Base-by-base conservation (phyloP, 495 filamentous ascomycete species). In the Neurospora sp. region DNA sequence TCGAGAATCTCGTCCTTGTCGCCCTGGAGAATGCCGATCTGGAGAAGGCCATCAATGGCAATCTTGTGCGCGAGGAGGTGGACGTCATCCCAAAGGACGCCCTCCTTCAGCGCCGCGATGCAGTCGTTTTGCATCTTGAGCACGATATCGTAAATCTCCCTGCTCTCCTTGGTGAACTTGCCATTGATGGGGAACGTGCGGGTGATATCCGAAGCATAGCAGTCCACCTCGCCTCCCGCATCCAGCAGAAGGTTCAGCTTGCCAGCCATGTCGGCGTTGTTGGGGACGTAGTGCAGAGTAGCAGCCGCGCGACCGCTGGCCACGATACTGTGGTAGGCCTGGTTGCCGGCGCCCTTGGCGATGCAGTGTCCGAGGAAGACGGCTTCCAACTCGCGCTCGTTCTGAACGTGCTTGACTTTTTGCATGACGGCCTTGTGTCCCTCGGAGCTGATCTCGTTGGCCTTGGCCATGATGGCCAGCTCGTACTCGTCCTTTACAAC, bases 151-250 rank as follows among this genome's bases (percentile, higher is more conserved):
- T 98, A 98, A 75, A 97, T 92, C 74, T 88, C 87, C 41, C 88
- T 83, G 71, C 89, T 91, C 82, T 97, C 92, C 39, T 82, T 78
- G 10, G 85, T 87, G 81, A 96, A 97, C 73, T 85, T 89, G 40
- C 94, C 94, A 27, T 84, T 87, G 75, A 97, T 88, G 42, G 94
- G 94, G 74, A 97, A 94, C 0, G 91, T 92, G 70, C 94, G 87
- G n/a, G 94, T 97, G 73, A 98, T 92, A 82, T 98, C 94, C 6
- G 92, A 85, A 69, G 91, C 92, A 78, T 98, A 98, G 75, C 90
- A 91, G 22, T 86, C 78, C 81, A 89, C 93, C 82, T 97, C 94
- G 38, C 85, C 88, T 27, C 93, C 94, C 10, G 94, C 94, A 81
- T 98, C 94, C 16, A 98, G 83, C 39, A 97, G 85, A 7, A 98